Conservation (phyloP, 768 basidiomycete genomes). For the Amanita pseudoporphyria region DNA sequence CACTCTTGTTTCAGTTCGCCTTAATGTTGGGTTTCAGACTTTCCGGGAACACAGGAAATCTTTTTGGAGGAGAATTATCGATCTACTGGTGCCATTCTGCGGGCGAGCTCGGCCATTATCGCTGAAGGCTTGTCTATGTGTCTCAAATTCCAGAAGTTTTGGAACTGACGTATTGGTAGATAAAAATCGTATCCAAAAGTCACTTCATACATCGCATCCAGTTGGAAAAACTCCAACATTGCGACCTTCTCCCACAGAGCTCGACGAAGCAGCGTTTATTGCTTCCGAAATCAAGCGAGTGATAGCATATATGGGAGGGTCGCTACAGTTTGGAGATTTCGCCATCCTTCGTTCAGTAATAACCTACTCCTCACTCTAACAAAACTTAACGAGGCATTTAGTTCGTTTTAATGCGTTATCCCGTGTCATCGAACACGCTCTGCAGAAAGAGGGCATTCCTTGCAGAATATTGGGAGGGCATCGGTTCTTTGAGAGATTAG, state of each 20-base stretch:
- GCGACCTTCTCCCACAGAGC: constrained; percentile 39
- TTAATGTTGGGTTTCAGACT: constrained; percentile 34
- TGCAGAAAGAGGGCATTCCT: constrained; percentile 76
- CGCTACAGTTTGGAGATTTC: constrained; percentile 66
- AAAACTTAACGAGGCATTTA: constrained; percentile 19
- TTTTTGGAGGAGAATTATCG: constrained; percentile 84
- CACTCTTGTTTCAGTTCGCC: not conserved
- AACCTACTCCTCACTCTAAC: not conserved
- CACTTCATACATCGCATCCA: constrained; percentile 60
- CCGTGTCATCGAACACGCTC: constrained; percentile 59
- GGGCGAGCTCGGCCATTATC: constrained; percentile 69
- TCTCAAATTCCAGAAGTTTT: not conserved
- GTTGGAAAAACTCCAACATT: constrained; percentile 52
- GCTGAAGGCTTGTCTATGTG: constrained; percentile 49
- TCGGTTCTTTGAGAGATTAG: constrained; percentile 80
- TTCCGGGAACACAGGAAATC: constrained; percentile 53
- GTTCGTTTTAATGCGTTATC: constrained; percentile 81
- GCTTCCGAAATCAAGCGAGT: constrained; percentile 71
- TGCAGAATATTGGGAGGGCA: constrained; percentile 68
- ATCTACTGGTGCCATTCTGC: constrained; percentile 68
- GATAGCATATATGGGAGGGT: constrained; percentile 65
- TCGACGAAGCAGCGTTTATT: constrained; percentile 61
- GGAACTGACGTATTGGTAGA: constrained; percentile 33
- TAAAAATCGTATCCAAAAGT: constrained; percentile 64
- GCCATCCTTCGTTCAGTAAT: constrained; percentile 61